Base-by-base conservation (phyloP, 106 monocot species). In the Dendrobium catenatum region DNA sequence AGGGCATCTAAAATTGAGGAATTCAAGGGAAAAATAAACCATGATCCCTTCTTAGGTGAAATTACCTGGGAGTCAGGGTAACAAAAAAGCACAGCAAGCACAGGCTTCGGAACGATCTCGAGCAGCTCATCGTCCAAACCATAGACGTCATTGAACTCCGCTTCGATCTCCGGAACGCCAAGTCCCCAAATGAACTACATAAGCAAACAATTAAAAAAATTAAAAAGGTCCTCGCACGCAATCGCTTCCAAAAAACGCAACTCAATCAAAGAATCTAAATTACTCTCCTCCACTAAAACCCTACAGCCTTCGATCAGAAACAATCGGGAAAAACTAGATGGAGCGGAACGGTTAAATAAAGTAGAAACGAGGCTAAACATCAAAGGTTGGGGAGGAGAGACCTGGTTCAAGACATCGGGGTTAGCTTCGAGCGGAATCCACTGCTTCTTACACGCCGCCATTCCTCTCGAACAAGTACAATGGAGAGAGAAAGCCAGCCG, bases 71-170 rank as follows among this genome's bases (percentile, higher is more conserved):
- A 73, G 75, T 81, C 89, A 16, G 96, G 98, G 87, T 88, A 99
- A 56, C 93, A 88, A 64, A 99, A 91, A 41, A 99, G 20, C 29
- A 99, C 98, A 49, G 98, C 95, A 56, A 99, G 90, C 42, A 99
- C 95, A 42, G 98, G 98, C 77, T 89, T 87, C 24, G 98, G 95
- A 37, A 99, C 98, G 93, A 95, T 90, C 33, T 91, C 91, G 9
- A 99, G 85, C 11, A 93, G 81, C 84, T 99, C 95, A 0, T 91
- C 90, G 37, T 95, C 98, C 43, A 99, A 75, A 27, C 98, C 95
- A 56, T 95, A 99, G 8, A 99, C 98, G 49, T 99, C 98, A 80
- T 87, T 93, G 72, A 99, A 94, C 86, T 99, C 95, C 79, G 79
- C 90, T 56, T 84, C 87, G 64, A 81, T 84, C 82, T 95, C 93